Base-by-base conservation (phyloP, 2,329 filamentous ascomycete species). In the Fonsecaea multimorphosa region DNA sequence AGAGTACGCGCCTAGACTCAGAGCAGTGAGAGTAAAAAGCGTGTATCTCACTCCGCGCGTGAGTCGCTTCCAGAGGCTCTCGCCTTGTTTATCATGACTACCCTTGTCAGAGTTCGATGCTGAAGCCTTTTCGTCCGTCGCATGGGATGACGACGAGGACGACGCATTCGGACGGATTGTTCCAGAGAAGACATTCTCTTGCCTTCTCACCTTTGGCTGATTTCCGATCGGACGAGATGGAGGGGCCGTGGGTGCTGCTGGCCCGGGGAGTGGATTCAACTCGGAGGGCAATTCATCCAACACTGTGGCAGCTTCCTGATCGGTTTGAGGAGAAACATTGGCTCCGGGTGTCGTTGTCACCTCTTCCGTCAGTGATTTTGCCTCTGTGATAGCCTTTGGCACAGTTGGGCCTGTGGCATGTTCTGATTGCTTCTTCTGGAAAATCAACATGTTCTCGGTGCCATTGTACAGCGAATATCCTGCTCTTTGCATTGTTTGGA, bases 391-490 rank as follows among this genome's bases (percentile, higher is more conserved):
- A 29, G 24, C 29, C n/a, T 61, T 14, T 1, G 38, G 3, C 7
- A 38, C 16, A n/a, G 40, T 8, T 46, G 38, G 51, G 36, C 31
- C 24, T 3, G 53, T 19, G 31, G 12, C 31, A n/a, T 38, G 46
- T 36, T 62, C 53, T 22, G 63, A 19, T 54, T 59, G 57, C 31
- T 61, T 55, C 52, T 69, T 72, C 34, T 59, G 53, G 57, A 72
- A 72, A 22, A 72, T 60, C 11, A 72, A 65, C 54, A 67, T 75
- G 64, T 81, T 75, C 9, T 75, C 76, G 14, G 76, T 76, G 1
- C 79, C 80, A 4, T 77, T 78, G 11, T 77, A 75, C 40, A 82
- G 76, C 16, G 79, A 78, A 58, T 79, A 82, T 2, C 79, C 80
- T 40, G 78, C 74, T 29, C 70, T 60, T 58, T 77, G 72, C 73